Conservation (phyloP, 2,329 filamentous ascomycete species). For the Colletotrichum eleusines region DNA sequence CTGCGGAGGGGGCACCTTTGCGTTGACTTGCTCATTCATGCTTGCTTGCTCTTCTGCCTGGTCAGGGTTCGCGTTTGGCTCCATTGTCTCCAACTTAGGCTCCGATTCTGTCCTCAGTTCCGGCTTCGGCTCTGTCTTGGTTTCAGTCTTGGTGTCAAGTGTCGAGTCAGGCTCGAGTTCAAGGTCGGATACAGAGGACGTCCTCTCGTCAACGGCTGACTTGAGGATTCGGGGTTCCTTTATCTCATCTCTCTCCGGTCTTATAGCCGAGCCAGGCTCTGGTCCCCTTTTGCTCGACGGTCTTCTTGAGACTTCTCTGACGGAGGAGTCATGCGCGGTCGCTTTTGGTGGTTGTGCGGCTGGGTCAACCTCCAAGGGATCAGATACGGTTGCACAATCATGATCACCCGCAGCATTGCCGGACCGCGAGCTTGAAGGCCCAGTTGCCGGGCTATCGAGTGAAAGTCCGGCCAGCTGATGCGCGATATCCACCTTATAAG, state of each 20-base stretch:
- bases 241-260: neutral
- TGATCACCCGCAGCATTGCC: conserved; percentile 39
- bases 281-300: neutral
- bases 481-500: conserved; percentile 25
- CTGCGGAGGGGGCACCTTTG: neutral
- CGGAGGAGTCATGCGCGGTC: conserved; percentile 22
- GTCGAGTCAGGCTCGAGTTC: conserved; percentile 19
- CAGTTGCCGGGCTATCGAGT: conserved; percentile 24
- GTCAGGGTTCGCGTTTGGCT: neutral
- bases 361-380: conserved; percentile 36
- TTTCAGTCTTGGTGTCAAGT: neutral
- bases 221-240: neutral
- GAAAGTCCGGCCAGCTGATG: conserved; percentile 37
- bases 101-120: neutral
- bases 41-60: neutral
- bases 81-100: neutral
- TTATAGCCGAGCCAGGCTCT: neutral
- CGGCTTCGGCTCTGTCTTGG: neutral
- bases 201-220: conserved; percentile 1
- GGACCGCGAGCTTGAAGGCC: conserved; percentile 24
- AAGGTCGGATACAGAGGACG: neutral
- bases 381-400: conserved; percentile 5
- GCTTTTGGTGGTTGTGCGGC: conserved; percentile 24
- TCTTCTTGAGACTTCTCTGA: conserved; percentile 10
- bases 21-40: neutral